phyloP scores from a whole-genome alignment of 805 yeast species.

The Helenozyma rhizophorensis region DNA sequence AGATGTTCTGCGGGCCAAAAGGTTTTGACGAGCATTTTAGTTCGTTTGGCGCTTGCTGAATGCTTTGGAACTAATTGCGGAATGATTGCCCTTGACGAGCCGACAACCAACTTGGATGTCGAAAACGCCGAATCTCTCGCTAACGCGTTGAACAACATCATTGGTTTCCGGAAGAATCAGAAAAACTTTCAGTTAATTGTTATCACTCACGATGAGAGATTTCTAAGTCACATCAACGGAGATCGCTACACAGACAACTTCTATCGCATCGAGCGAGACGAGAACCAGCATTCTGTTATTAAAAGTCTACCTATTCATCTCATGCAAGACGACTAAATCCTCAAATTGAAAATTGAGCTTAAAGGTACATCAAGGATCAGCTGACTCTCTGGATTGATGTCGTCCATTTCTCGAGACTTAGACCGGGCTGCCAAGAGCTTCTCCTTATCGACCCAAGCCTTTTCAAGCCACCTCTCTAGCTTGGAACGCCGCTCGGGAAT shows the following conservation, averaged over 20 bases:
- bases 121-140: constrained; percentile 90
- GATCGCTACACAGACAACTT: constrained; percentile 81
- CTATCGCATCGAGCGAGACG: constrained; percentile 76
- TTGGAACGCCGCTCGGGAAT: constrained; percentile 51
- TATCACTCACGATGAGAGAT: constrained; percentile 94
- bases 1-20: constrained; percentile 98
- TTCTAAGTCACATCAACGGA: constrained; percentile 81
- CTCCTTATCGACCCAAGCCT: constrained; percentile 70
- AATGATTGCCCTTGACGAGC: constrained; percentile 94
- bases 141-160: constrained; percentile 67
- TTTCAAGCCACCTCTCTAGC: constrained; percentile 74
- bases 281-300: constrained; percentile 75
- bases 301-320: constrained; percentile 41
- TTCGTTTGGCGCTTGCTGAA: constrained; percentile 88
- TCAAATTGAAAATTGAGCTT: background rate
- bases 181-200: constrained; percentile 90
- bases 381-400: background rate
- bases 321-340: constrained; percentile 27
- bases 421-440: constrained; percentile 6
- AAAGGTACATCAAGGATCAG: constrained; percentile 4
- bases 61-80: constrained; percentile 95
- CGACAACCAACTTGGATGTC: constrained; percentile 90
- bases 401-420: background rate
- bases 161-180: constrained; percentile 70
- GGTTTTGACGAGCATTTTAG: constrained; percentile 86